Conservation (phyloP, 2,329 filamentous ascomycete genomes). For the Arthrobotrys conoides region DNA sequence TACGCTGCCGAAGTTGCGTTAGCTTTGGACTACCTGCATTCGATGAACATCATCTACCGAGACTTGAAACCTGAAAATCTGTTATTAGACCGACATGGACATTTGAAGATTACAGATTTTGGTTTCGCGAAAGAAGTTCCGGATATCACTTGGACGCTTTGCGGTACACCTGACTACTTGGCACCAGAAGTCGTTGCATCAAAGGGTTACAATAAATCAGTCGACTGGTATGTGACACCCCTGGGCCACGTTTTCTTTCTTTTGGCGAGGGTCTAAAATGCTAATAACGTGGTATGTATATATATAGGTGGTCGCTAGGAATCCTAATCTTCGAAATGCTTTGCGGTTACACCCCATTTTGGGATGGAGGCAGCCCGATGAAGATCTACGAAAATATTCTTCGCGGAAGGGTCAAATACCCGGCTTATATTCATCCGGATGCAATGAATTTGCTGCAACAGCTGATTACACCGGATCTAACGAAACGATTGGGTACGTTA, state of each 20-base stretch:
- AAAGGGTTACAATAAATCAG: conserved; percentile 99
- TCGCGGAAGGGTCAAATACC: conserved; percentile 95
- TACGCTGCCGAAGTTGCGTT: conserved; percentile 98
- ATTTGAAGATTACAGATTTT: conserved; percentile 98
- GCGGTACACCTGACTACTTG: conserved; percentile 96
- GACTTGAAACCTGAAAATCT: conserved; percentile 97
- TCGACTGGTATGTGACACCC: conserved; percentile 85
- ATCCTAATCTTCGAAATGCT: conserved; percentile 99
- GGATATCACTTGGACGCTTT: conserved; percentile 99
- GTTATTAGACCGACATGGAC: conserved; percentile 89
- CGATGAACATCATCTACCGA: conserved; percentile 95
- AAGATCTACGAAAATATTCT: conserved; percentile 99
- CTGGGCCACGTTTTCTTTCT: neutral
- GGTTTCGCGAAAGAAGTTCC: conserved; percentile 98
- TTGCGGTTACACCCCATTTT: conserved; percentile 98
- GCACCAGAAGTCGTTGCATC: conserved; percentile 98
- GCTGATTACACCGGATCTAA: conserved; percentile 93
- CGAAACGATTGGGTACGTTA: conserved; percentile 78
- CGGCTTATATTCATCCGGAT: conserved; percentile 92
- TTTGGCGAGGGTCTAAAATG: conserved; percentile 28
- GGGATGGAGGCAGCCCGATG: conserved; percentile 97
- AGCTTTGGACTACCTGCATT: conserved; percentile 94
- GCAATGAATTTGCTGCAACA: conserved; percentile 92
- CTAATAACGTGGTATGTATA: conserved; percentile 13
- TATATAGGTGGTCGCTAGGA: conserved; percentile 90